Base-by-base conservation (phyloP, 2,329 filamentous ascomycete species). In the Rutstroemia sp. region DNA sequence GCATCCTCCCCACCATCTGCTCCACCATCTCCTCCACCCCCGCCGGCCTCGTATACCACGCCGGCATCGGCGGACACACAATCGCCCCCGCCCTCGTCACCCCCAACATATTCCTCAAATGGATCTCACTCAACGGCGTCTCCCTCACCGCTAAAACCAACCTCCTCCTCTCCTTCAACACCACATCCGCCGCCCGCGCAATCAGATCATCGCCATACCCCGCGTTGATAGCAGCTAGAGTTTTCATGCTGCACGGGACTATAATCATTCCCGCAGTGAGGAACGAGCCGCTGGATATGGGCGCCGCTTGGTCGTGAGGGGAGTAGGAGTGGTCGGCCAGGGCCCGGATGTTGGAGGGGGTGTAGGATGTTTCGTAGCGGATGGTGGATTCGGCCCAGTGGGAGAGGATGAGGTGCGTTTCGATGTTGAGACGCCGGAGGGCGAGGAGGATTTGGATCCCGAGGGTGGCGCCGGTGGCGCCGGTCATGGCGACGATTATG, bases 401-500 rank as follows among this genome's bases (percentile, higher is more conserved):
- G 59, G 69, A 73, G 47, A 79, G 71, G 8, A 79, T 68, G 2
- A 76, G 69, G 57, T 77, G 74, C 0, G 75, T 78, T 64, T 79
- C 76, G 16, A 78, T 63, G n/a, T 73, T 67, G 10, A 78, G 69
- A 0, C 62, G 59, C 1, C 72, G 72, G 0, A 79, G 70, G 3
- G 68, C 65, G 7, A 69, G 64, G 4, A 78, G 72, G 0, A 72
- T 61, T 16, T 70, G 71, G 55, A 78, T 74, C 1, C 70, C 76
- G 6, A 73, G 67, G 2, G 71, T 63, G 1, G 76, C 69, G 3
- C 77, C 76, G 1, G 71, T 63, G 1, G 76, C 69, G 3, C 77
- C 76, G 1, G 77, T 79, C 45, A 80, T 73, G 19, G 70, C 77
- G 6, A 79, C 70, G 1, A 79, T 69, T 50, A 78, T 76, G 8